Base-by-base conservation (phyloP, 2,329 filamentous ascomycete genomes). In the Monosporascus sp. region DNA sequence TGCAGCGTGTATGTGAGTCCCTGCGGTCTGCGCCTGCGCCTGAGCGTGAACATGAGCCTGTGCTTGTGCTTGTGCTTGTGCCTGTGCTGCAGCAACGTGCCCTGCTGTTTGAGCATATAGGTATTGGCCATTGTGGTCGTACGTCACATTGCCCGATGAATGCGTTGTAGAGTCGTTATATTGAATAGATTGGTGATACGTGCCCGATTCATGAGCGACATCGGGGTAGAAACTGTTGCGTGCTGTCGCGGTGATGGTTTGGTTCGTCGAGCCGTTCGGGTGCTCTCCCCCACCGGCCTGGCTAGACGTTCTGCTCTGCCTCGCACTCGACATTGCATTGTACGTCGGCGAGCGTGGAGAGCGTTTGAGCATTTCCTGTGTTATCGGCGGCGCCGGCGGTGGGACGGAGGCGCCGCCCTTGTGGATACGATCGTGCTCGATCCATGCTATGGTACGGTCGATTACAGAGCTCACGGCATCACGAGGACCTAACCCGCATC, bases 401-500 rank as follows among this genome's bases (percentile, higher is more conserved):
- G 58, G 49, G 41, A 57, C 51, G 18, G 57, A 47, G 34, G 57
- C 47, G 46, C 57, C 60, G 11, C 68, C 60, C 45, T 70, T 72
- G 41, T 67, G 67, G 41, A 63, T 59, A 70, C 79, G 77, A 50
- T 78, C 78, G 49, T 72, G 71, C 52, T 81, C 74, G 52, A 83
- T 82, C 71, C 75, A 78, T 15, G 66, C 63, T 36, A 82, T 73
- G 1, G 78, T 82, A 5, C 74, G 73, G 22, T 80, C 72, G 34
- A 80, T 76, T 47, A 82, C 77, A 39, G 67, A 64, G 8, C 70
- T 66, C 50, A 82, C 74, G 25, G 78, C 72, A 44, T 68, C 67
- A 46, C 70, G 70, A 39, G 80, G 70, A 20, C 69, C 68, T 25
- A 66, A 67, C 22, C 76, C 76, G 15, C 74, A 71, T 36, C 75